Conservation (phyloP, 2,329 filamentous ascomycete genomes). For the Pseudogymnoascus verrucosus region DNA sequence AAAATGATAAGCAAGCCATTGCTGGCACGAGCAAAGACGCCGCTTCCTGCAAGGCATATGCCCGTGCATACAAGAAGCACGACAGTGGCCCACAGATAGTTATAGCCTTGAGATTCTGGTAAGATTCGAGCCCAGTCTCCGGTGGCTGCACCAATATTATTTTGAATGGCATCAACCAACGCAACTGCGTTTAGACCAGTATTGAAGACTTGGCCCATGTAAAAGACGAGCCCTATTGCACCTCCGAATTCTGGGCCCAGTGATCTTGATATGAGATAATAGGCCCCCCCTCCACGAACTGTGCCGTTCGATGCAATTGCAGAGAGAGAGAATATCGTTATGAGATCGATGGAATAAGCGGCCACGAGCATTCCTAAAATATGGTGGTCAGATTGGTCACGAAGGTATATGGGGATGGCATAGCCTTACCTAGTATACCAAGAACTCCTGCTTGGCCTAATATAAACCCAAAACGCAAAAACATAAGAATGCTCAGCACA, state of each 20-base stretch:
- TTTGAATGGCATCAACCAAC: conserved; percentile 70
- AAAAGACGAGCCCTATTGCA: conserved; percentile 81
- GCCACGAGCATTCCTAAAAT: conserved; percentile 57
- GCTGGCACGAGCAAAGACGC: conserved; percentile 72
- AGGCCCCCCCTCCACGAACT: conserved; percentile 78
- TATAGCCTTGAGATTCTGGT: conserved; percentile 65
- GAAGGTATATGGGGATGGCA: background rate
- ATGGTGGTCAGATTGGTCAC: conserved; percentile 17
- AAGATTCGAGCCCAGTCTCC: conserved; percentile 53
- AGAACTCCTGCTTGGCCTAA: conserved; percentile 71
- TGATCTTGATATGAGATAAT: conserved; percentile 80
- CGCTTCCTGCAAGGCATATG: conserved; percentile 72
- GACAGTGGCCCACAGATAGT: conserved; percentile 66
- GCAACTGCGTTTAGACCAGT: conserved; percentile 83
- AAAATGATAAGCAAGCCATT: conserved; percentile 67
- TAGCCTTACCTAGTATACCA: conserved; percentile 63
- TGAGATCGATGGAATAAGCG: conserved; percentile 74
- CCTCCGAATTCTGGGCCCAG: conserved; percentile 84
- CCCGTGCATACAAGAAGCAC: conserved; percentile 64
- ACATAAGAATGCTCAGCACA: conserved; percentile 87
- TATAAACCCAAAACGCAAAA: conserved; percentile 79
- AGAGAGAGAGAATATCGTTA: conserved; percentile 78
- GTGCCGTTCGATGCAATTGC: conserved; percentile 87
- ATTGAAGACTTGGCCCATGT: conserved; percentile 82
- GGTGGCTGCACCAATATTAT: conserved; percentile 57